Evolutionary conservation across 176 grass and related monocot genomes (phyloP).

Genomic region (Juncus inflexus): DNA sequence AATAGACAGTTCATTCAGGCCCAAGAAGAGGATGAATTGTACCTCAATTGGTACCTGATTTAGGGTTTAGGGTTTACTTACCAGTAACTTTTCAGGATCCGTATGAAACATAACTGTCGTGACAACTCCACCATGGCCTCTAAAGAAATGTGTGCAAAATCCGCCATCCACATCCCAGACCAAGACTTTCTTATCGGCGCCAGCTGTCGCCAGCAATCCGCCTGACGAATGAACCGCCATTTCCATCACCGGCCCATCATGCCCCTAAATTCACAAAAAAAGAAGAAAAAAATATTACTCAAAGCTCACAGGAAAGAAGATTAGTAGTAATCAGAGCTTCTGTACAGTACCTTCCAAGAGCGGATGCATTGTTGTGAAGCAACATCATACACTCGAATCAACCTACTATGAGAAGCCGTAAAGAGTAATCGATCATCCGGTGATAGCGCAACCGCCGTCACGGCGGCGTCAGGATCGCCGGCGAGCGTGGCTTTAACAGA

Average conservation of each 20-base stretch:
- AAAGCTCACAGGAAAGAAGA: background rate
- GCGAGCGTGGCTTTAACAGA: constrained; percentile 44
- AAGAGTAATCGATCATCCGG: constrained; percentile 65
- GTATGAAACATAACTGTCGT: constrained; percentile 77
- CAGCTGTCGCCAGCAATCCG: constrained; percentile 87
- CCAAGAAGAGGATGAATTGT: background rate
- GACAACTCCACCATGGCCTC: constrained; percentile 76
- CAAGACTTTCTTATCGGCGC: constrained; percentile 83
- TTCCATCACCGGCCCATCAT: constrained; percentile 89
- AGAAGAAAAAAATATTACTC: background rate
- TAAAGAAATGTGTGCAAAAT: constrained; percentile 98
- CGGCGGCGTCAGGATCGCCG: constrained; percentile 51
- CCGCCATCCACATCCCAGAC: constrained; percentile 95
- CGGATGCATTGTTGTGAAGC: constrained; percentile 65
- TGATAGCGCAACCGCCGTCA: constrained; percentile 60
- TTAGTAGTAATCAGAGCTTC: background rate
- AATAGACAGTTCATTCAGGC: background rate
- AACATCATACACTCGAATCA: constrained; percentile 84
- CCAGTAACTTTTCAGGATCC: constrained; percentile 73
- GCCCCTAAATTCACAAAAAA: constrained; percentile 51
- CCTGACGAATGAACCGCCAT: constrained; percentile 95
- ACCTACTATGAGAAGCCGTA: constrained; percentile 63
- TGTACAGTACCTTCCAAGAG: constrained; percentile 70
- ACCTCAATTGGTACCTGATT: constrained; percentile 7
- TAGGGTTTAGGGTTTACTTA: constrained; percentile 24